Evolutionary conservation across 495 filamentous ascomycete genomes (phyloP), one percentile per base, ranked within the genome.

Genomic region (Xylaria nigripes): DNA sequence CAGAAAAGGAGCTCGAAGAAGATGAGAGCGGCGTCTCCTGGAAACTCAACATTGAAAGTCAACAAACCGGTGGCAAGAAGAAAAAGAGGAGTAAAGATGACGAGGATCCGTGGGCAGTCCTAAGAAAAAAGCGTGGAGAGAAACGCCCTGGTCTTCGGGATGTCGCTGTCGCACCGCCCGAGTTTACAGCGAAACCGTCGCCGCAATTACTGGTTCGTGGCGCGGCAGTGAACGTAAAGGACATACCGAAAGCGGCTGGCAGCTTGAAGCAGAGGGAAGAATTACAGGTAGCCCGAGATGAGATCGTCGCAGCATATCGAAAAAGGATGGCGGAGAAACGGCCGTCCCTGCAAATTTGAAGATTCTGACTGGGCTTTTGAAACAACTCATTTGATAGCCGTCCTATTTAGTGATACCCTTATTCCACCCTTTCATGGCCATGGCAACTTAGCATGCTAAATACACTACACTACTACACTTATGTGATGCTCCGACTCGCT

Each of bases 181-280:
- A 82, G 57, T 75, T 96, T 56, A 81, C 72, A 76, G 74, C 45
- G 30, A 68, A 72, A 22, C 83, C 84, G 6, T 82, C 75, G 59
- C 82, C 81, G 71, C 85, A 85, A 45, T 80, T 94, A 54, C 82
- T 87, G 61, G 78, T 86, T 4, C 73, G 81, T 36, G 86, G 86
- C 1, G 86, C 86, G 3, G 76, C 74, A 59, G 86, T 87, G 12
- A 79, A 88, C 54, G 83, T 90, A 27, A 81, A 72, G 8, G 81
- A 87, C 63, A 81, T 94, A 29, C 90, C 90, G 24, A 84, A 83
- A 63, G 70, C 79, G 5, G 83, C 82, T 9, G 90, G 91, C 29
- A 92, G 89, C 74, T 73, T 96, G 71, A 78, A 86, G 56, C 78
- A 83, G 65, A 76, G 89, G 64, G 90, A 94, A 68, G 90, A 95